phyloP scores from a whole-genome alignment of 352 stramenopile species.

The Pythium brachiatum region DNA sequence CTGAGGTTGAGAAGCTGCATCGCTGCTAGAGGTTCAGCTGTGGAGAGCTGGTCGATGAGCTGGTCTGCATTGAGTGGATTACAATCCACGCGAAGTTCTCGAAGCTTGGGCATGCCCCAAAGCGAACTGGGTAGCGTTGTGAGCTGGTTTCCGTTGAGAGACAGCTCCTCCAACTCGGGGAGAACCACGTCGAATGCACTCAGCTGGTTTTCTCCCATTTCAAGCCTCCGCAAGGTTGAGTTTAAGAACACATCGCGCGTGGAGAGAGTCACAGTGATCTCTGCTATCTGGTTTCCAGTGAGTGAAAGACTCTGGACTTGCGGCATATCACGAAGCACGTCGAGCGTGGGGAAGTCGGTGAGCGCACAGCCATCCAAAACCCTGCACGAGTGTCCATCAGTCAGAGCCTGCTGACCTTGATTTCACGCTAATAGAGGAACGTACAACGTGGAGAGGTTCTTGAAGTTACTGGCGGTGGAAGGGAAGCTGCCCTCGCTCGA shows the following conservation, averaged over 20 bases:
- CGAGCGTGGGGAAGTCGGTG: neutral
- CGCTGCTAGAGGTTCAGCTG: neutral
- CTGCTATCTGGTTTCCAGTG: slow-evolving; percentile 8
- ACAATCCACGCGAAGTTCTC: neutral
- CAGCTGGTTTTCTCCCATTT: slow-evolving; percentile 5
- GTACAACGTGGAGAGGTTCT: slow-evolving; percentile 11
- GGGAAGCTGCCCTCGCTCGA: neutral
- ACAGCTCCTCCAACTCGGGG: neutral
- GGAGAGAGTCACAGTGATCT: neutral
- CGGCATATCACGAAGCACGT: slow-evolving; percentile 11
- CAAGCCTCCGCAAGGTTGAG: neutral
- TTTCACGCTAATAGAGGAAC: neutral
- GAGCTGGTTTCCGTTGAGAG: slow-evolving; percentile 12
- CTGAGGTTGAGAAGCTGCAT: neutral
- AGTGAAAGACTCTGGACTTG: slow-evolving; percentile 11
- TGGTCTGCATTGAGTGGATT: neutral
- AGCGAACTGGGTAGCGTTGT: slow-evolving; percentile 3
- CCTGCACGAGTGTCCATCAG: neutral
- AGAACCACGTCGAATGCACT: neutral
- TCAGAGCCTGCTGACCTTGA: too few species aligned
- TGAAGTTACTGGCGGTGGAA: neutral
- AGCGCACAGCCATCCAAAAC: slow-evolving; percentile 4
- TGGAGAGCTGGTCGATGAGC: neutral
- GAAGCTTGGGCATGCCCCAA: neutral
- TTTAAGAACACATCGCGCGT: neutral